These are phyloP conservation scores for Lepidium aucheri DNA, from an alignment of 345 rosid species.

Conservation along the genomic window DNA sequence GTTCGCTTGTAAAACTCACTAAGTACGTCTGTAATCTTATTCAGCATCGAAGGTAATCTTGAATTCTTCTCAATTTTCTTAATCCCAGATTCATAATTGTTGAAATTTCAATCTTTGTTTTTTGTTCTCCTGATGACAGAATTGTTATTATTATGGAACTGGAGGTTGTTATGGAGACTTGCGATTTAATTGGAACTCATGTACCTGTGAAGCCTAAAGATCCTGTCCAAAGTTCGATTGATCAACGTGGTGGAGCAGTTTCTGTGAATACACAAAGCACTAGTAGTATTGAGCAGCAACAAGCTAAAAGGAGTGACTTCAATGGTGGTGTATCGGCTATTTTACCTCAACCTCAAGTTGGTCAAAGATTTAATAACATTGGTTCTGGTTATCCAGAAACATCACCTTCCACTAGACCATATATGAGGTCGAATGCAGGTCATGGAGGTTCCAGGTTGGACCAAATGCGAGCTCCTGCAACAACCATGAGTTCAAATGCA, in stretches of 20 bases:
- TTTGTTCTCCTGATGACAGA: constrained; percentile 33
- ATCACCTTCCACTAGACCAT: constrained; percentile 24
- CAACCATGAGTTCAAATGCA: not conserved
- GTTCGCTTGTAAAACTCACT: constrained; percentile 50
- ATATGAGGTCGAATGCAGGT: constrained; percentile 28
- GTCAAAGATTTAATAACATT: constrained; percentile 28
- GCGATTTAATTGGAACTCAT: constrained; percentile 47
- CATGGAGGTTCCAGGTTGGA: constrained; percentile 38
- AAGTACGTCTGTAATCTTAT: constrained; percentile 50
- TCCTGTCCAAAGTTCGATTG: constrained; percentile 23
- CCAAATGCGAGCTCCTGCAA: constrained; percentile 30
- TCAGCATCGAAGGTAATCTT: constrained; percentile 53
- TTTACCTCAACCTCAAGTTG: constrained; percentile 27
- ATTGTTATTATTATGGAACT: constrained; percentile 55
- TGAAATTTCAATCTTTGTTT: not conserved
- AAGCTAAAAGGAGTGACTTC: constrained; percentile 26
- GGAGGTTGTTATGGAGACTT: constrained; percentile 42
- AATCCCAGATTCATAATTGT: not conserved
- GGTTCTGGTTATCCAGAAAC: constrained; percentile 29
- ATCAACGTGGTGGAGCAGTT: constrained; percentile 28
- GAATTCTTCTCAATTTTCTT: not conserved
- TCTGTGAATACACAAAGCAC: constrained; percentile 25
- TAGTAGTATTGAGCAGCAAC: constrained; percentile 40
- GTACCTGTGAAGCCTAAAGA: constrained; percentile 27
- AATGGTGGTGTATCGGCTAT: constrained; percentile 13